Evolutionary conservation across 345 rosid species (phyloP).

Genomic region (Garcia nutans): DNA sequence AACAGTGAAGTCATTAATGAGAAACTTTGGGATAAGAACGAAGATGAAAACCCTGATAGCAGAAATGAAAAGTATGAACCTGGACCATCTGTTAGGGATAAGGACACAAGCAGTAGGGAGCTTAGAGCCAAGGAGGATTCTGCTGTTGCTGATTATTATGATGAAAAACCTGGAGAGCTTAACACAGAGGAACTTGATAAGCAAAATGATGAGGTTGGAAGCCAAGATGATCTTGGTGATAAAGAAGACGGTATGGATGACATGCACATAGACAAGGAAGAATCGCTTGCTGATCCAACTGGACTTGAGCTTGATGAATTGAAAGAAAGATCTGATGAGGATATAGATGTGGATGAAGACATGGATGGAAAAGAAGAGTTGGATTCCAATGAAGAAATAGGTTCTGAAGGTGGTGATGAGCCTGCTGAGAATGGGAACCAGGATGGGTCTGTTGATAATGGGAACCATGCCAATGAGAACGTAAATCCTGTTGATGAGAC

Average conservation of each 20-base stretch:
- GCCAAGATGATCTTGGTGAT: slow-evolving; percentile 49
- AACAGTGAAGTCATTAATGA: slow-evolving; percentile 68
- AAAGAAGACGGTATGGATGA: slow-evolving; percentile 51
- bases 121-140: slow-evolving; percentile 80
- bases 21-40: slow-evolving; percentile 67
- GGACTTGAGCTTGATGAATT: slow-evolving; percentile 56
- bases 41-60: slow-evolving; percentile 49
- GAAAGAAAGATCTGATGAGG: slow-evolving; percentile 48
- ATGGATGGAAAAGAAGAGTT: slow-evolving; percentile 29
- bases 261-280: slow-evolving; percentile 55
- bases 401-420: slow-evolving; percentile 44
- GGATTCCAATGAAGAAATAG: slow-evolving; percentile 49
- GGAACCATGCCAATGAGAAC: slow-evolving; percentile 34
- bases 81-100: slow-evolving; percentile 64
- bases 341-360: slow-evolving; percentile 43
- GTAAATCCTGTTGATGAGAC: slow-evolving; percentile 43
- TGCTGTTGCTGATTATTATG: slow-evolving; percentile 29
- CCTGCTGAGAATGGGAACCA: slow-evolving; percentile 37
- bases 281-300: slow-evolving; percentile 60
- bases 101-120: slow-evolving; percentile 56
- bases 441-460: slow-evolving; percentile 34
- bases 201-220: slow-evolving; percentile 41
- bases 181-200: slow-evolving; percentile 43
- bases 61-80: slow-evolving; percentile 73
- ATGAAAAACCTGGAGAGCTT: slow-evolving; percentile 45